These are phyloP conservation scores for Volvariella volvacea DNA, from an alignment of 1,284 basidiomycete genomes.

Conservation along the genomic window DNA sequence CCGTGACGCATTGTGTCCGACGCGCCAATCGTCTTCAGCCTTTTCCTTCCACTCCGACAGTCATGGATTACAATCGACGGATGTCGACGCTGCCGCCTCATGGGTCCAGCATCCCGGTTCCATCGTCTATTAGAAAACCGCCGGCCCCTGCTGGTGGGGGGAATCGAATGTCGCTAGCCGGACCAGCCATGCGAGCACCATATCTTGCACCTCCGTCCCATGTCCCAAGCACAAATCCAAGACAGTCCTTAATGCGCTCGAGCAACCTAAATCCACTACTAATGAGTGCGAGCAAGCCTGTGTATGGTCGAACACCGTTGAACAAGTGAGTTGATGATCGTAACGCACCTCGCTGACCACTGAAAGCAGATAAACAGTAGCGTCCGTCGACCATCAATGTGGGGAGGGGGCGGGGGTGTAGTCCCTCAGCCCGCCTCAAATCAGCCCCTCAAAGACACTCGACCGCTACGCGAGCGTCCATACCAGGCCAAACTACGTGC, in stretches of 20 bases:
- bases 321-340: constrained; percentile 43
- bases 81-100: constrained; percentile 53
- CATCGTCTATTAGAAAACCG: constrained; percentile 65
- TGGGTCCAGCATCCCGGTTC: constrained; percentile 49
- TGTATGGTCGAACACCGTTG: constrained; percentile 69
- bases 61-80: constrained; percentile 46
- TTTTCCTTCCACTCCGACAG: not conserved
- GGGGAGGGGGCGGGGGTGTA: constrained; percentile 35
- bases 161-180: constrained; percentile 63
- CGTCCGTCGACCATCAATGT: constrained; percentile 61
- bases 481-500: constrained; percentile 72
- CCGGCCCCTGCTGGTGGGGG: constrained; percentile 17
- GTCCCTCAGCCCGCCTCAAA: constrained; percentile 38
- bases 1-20: too few relatives aligned
- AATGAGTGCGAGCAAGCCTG: constrained; percentile 57
- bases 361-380: constrained; percentile 31
- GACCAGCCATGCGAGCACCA: constrained; percentile 53
- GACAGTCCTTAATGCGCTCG: constrained; percentile 61
- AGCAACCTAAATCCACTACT: constrained; percentile 61
- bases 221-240: constrained; percentile 43
- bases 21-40: constrained; percentile 2
- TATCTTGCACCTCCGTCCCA: constrained; percentile 31
- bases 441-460: constrained; percentile 57
- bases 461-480: constrained; percentile 65
- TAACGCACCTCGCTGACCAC: constrained; percentile 3